Conservation (phyloP, 1,284 basidiomycete species). For the Ceratobasidium papillatum region DNA sequence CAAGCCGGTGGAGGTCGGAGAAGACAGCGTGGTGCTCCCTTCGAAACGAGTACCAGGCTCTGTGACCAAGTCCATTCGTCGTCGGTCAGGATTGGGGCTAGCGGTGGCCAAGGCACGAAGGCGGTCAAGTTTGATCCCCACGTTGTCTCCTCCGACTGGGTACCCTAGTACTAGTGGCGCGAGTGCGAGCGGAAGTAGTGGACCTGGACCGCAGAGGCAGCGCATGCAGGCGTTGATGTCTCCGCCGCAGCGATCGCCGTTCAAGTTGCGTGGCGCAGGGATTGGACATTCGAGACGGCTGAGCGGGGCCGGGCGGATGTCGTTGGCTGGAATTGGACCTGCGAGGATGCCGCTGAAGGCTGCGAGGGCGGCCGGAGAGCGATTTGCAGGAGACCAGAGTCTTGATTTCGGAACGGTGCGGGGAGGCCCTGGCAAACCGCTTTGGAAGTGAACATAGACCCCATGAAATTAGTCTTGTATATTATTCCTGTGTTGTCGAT, state of each 20-base stretch:
- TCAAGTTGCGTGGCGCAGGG: constrained; percentile 21
- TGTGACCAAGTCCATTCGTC: constrained; percentile 60
- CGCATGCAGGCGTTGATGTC: constrained; percentile 14
- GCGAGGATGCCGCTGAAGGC: constrained; percentile 27
- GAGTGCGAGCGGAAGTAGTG: constrained; percentile 13
- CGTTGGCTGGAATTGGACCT: constrained; percentile 19
- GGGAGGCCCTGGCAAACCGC: constrained; percentile 12
- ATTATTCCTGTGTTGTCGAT: constrained; percentile 25
- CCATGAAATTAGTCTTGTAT: constrained; percentile 13
- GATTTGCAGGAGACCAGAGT: constrained; percentile 39
- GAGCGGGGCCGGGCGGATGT: constrained; percentile 22
- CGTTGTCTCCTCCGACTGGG: constrained; percentile 1
- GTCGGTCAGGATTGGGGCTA: constrained; percentile 75
- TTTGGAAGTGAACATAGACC: constrained; percentile 24
- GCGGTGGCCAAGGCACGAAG: constrained; percentile 70
- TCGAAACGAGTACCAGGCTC: constrained; percentile 53
- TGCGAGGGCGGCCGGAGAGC: constrained; percentile 18
- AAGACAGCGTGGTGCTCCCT: constrained; percentile 51
- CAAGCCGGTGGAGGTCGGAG: constrained; percentile 58
- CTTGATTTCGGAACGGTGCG: constrained; percentile 17
- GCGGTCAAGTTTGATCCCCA: constrained; percentile 77
- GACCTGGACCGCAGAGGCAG: constrained; percentile 31
- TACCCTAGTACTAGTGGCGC: not conserved
- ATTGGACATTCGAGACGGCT: constrained; percentile 19
- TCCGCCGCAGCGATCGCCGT: constrained; percentile 31